A percentile compares a stretch with the other conserved stretches of the same genome.
phyloP scores from a whole-genome alignment of 768 basidiomycete species.

The Flagelloscypha sp. region DNA sequence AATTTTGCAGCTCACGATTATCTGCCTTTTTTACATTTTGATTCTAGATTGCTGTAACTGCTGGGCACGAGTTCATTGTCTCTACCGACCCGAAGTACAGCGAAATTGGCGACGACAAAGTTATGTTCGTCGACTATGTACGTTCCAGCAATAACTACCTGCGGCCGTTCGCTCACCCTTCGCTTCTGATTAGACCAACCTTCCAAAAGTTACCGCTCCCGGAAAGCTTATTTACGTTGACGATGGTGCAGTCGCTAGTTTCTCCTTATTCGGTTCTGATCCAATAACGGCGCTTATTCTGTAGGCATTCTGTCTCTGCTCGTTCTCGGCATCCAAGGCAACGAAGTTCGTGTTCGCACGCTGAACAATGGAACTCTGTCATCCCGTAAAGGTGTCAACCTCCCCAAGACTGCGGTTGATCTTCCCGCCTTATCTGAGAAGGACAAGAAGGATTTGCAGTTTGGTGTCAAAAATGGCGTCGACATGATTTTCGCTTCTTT shows the following conservation, averaged over 20 bases:
- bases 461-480: slow-evolving; percentile 95
- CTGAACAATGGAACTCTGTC: slow-evolving; percentile 89
- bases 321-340: slow-evolving; percentile 80
- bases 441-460: slow-evolving; percentile 91
- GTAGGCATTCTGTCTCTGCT: slow-evolving; percentile 84
- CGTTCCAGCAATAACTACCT: slow-evolving; percentile 21
- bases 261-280: background rate
- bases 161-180: slow-evolving; percentile 6
- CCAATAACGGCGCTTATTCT: background rate
- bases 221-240: slow-evolving; percentile 98
- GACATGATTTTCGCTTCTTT: slow-evolving; percentile 99
- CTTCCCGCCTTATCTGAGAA: slow-evolving; percentile 96
- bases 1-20: slow-evolving; percentile 8
- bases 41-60: slow-evolving; percentile 65
- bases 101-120: slow-evolving; percentile 72
- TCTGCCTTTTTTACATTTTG: slow-evolving; percentile 6
- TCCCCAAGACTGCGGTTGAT: slow-evolving; percentile 96
- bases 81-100: slow-evolving; percentile 77
- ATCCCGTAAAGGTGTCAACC: slow-evolving; percentile 98
- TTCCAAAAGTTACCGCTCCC: slow-evolving; percentile 92
- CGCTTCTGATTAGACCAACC: slow-evolving; percentile 52
- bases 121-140: slow-evolving; percentile 92
- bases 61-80: slow-evolving; percentile 91
- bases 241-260: slow-evolving; percentile 52
- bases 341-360: slow-evolving; percentile 74